Evolutionary conservation across 1,284 basidiomycete genomes (phyloP), one percentile per base, ranked within the genome.

Genomic region (Coniferiporia weirii): DNA sequence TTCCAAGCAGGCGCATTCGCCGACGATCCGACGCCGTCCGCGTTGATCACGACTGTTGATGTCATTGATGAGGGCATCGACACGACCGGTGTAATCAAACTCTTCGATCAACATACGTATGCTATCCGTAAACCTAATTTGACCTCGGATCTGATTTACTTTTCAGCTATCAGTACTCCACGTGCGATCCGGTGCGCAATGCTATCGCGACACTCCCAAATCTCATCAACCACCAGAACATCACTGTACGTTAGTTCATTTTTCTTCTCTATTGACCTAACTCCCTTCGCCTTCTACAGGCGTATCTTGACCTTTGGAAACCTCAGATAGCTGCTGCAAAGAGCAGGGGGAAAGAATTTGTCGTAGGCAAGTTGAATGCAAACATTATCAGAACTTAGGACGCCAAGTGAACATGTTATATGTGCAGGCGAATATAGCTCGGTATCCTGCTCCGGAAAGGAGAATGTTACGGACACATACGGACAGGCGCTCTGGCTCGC

Each of bases 401-500:
- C 43, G 22, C 8, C 8, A 19, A 44, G 34, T 47, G 13, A 35
- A 9, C 46, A 9, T 19, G 13, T 10, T 13, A 27, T 52, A 27
- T 1, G 17, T 17, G 9, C 19, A 61, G 60, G 60, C 17, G 72
- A 74, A 53, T 74, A 68, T 52, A 71, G 68, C 58, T 71, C 70
- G 4, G 70, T 74, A 13, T 71, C 69, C 1, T 74, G 73, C 59
- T 73, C 72, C 8, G 73, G 73, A 9, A 74, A 73, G 61, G 62
- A 73, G 54, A 72, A 72, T 49, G 72, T 74, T 9, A 70, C 72
- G 7, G 67, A 74, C 61, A 72, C 72, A 1, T 74, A 70, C 57
- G 73, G 71, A 15, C 72, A 73, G 55, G 72, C 72, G 0, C 65
- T 74, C 10, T 74, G 73, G 72, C 64, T 71, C 2, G 68, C 71